These are phyloP conservation scores for Rhododendron molle DNA, from an alignment of 148 eudicot genomes.

Conservation along the genomic window DNA sequence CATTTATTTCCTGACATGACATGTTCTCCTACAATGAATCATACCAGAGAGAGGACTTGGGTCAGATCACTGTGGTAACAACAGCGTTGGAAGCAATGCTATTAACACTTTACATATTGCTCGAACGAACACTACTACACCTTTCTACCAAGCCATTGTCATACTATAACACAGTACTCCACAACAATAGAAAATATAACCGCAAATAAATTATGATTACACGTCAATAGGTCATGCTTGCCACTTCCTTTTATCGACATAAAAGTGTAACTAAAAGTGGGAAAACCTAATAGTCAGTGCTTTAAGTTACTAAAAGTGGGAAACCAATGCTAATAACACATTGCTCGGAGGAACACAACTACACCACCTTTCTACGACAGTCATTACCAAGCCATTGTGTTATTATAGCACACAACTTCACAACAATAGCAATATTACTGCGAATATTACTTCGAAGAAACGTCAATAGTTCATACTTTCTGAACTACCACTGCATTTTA, in stretches of 20 bases:
- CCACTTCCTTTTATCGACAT: not conserved
- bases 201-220: not conserved
- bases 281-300: not conserved
- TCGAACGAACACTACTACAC: conserved; percentile 9
- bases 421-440: not conserved
- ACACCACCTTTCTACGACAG: not conserved
- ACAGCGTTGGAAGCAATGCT: not conserved
- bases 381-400: not conserved
- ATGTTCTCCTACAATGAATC: conserved; percentile 55
- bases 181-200: not conserved
- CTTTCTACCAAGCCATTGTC: not conserved
- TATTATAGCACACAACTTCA: not conserved
- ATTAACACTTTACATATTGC: not conserved
- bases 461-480: not conserved
- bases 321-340: not conserved
- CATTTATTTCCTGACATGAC: conserved; percentile 62
- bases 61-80: not conserved
- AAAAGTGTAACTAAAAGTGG: not conserved
- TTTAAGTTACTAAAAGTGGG: not conserved
- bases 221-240: not conserved
- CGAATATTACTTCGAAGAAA: not conserved
- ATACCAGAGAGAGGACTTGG: not conserved
- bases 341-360: conserved; percentile 3
- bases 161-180: not conserved
- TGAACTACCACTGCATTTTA: not conserved